A percentile compares a stretch with the other conserved stretches of the same genome.
Conservation (phyloP, 176 grass and related monocot genomes). For the Aegilops bicornis region DNA sequence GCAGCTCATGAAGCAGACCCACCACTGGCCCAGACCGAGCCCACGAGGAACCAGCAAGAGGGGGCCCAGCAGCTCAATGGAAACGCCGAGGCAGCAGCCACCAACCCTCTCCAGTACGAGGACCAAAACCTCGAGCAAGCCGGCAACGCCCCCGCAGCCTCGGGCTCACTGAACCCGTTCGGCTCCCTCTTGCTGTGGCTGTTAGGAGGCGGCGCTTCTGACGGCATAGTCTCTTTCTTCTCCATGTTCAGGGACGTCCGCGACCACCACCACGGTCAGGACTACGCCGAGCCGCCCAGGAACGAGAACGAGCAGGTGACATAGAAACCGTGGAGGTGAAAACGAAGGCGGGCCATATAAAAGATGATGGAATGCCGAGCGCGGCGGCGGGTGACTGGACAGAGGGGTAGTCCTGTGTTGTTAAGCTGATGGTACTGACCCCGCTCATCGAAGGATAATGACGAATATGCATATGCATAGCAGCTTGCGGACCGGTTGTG, state of each 20-base stretch:
- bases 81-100: constrained; percentile 20
- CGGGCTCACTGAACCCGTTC: constrained; percentile 55
- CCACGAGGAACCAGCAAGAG: constrained; percentile 37
- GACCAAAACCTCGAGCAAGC: constrained; percentile 47
- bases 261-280: constrained; percentile 81
- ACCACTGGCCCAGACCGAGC: constrained; percentile 33
- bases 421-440: constrained; percentile 7
- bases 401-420: neutral
- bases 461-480: constrained; percentile 31
- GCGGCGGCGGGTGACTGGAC: neutral
- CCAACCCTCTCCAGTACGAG: constrained; percentile 34
- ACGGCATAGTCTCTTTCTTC: constrained; percentile 92
- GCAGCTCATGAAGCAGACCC: constrained; percentile 37
- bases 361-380: neutral
- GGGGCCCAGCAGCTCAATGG: neutral
- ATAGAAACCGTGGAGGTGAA: constrained; percentile 23
- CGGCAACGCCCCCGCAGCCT: constrained; percentile 39
- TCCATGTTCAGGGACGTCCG: constrained; percentile 84
- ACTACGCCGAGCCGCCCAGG: constrained; percentile 40
- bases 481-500: constrained; percentile 29
- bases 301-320: constrained; percentile 73
- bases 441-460: constrained; percentile 54
- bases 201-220: constrained; percentile 74
- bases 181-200: constrained; percentile 79
- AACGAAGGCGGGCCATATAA: neutral